Base-by-base conservation (phyloP, 495 filamentous ascomycete species). In the Aspergillus kassunensis region DNA sequence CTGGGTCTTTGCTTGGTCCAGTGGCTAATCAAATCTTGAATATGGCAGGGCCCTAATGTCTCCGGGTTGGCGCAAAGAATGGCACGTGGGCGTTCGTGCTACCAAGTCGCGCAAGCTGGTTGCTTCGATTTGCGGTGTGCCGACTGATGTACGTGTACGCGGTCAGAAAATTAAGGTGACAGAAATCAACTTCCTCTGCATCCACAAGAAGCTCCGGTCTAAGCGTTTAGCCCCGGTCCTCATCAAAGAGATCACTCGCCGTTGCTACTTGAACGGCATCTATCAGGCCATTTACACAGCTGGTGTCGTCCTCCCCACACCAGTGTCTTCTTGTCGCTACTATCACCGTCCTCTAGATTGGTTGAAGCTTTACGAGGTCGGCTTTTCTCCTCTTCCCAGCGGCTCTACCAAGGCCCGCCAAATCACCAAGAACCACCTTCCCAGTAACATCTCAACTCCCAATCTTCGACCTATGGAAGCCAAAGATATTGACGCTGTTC, bases 231-330 rank as follows among this genome's bases (percentile, higher is more conserved):
- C 93, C 0, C 93, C 93, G 0, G 86, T 96, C 4, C 80, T 98
- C 34, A 98, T 98, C 72, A 95, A 97, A 64, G 93, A 97, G 65
- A 90, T 98, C 63, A 97, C 93, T 9, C 85, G 93, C 16, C 81
- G 89, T 42, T 91, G 89, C 73, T 92, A 97, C 66, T 62, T 87
- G 20, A 75, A 82, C 34, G 86, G 83, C 3, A 86, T 95, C 54
- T 97, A 83, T 75, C 92, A 97, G 67, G 95, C 92, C 30, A 89
- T 97, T 61, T 96, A 96, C 70, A 98, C 95, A 1, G 93, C 82
- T 21, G 93, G 93, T 31, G 81, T 92, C 18, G 82, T 97, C 24
- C 77, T 98, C 2, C 95, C 93, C 6, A 92, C 83, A 24, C 95
- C 93, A 2, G 79, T 97, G 34, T 87, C 85, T 69, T 96, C 91